Percentiles rank a stretch among this genome's conserved stretches.
phyloP scores from a whole-genome alignment of 495 filamentous ascomycete genomes.

The Neurospora tetraspora region DNA sequence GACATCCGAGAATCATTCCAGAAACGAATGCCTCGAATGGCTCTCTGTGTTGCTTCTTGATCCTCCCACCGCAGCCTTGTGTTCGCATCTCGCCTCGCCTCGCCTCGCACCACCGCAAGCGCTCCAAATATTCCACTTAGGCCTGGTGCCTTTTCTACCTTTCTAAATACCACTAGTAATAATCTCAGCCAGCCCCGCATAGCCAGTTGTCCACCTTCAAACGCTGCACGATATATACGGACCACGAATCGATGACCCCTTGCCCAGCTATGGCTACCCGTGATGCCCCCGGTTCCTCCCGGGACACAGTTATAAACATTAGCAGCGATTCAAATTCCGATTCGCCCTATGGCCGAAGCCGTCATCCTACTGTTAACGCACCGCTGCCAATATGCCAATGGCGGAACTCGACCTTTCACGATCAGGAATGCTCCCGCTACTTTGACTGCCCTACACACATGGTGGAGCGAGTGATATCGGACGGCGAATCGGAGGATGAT shows the following conservation, averaged over 20 bases:
- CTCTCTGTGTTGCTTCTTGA: background rate
- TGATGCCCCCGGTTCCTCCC: conserved; percentile 5
- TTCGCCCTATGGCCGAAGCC: background rate
- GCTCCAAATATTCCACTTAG: background rate
- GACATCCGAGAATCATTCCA: background rate
- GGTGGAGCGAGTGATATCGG: conserved; percentile 18
- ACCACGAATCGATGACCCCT: background rate
- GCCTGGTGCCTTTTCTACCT: background rate
- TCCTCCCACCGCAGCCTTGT: background rate
- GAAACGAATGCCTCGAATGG: background rate
- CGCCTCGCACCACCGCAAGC: background rate
- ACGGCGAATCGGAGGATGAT: conserved; percentile 4
- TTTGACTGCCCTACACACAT: conserved; percentile 34
- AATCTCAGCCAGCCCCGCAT: background rate
- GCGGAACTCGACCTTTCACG: conserved; percentile 23
- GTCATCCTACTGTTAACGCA: background rate
- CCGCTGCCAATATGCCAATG: conserved; percentile 17
- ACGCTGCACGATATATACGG: background rate
- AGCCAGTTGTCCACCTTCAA: background rate
- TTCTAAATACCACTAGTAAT: background rate
- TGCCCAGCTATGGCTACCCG: conserved; percentile 15
- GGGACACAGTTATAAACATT: conserved; percentile 3
- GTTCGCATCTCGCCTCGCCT: background rate
- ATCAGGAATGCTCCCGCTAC: conserved; percentile 33
- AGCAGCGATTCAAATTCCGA: conserved; percentile 7